Base-by-base conservation (phyloP, 2,329 filamentous ascomycete genomes). In the Trichoderma sp. region DNA sequence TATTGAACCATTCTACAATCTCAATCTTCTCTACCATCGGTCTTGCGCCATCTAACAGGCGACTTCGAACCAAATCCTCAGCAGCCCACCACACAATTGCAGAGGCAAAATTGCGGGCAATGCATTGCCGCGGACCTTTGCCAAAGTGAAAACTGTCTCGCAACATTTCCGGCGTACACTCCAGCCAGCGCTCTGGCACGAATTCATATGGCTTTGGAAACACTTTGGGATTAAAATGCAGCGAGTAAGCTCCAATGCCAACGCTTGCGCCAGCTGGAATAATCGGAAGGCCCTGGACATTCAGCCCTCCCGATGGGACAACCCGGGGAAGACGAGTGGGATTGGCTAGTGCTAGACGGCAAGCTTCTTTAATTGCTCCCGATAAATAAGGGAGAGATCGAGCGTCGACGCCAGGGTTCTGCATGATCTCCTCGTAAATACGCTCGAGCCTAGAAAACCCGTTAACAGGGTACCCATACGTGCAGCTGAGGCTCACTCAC, bases 1-100 rank as follows among this genome's bases (percentile, higher is more conserved):
- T 33, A 21, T 67, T 67, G 41, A 67, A 67, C 64, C 64, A 67
- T 27, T 67, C 64, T 50, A 67, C 27, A 50, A 67, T 50, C 41
- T 67, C 38, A 67, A 67, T 27, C 27, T 53, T 29, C 6, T 67
- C 64, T 29, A 21, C 11, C 16, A 67, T 41, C 3, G 64, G 64
- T n/a, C 6, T 53, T 27, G 18, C 64, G 3, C 64, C 41, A 33
- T 67, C 64, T 12, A 67, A 14, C 41, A 53, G 27, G 8, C 64
- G 27, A 6, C 27, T 53, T 53, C 41, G 18, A 53, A 67, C 21
- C 8, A 67, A 8, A 53, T 18, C 41, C 41, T 67, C 64, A 5
- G 64, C 24, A 53, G 41, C 64, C 64, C 64, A 67, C 64, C 64
- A 67, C 9, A 67, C 27, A 33, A 67, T 53, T 14, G 64, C 41